Evolutionary conservation across 2,329 filamentous ascomycete species (phyloP), one percentile per base, ranked within the genome.

Genomic region (Neofusicoccum umdonicola): DNA sequence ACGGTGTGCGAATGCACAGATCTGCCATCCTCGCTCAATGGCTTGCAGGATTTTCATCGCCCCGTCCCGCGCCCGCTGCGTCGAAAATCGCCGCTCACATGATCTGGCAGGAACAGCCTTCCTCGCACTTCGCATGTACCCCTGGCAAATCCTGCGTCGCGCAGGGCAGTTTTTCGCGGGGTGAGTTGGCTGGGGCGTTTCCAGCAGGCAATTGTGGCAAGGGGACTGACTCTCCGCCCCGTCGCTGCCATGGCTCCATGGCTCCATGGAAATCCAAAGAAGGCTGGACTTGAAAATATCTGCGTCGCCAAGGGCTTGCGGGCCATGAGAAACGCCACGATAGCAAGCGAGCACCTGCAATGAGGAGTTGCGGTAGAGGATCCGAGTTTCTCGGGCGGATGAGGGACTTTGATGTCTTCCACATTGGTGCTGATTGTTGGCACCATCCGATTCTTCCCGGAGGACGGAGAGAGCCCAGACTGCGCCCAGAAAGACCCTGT

Each of bases 1-100:
- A 7, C 27, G 6, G 27, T 7, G 27, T 31, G 27, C 27, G 27
- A 31, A 4, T 17, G 13, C 22, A n/a, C 41, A 44, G 39, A 57
- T 57, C 54, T 34, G 22, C 54, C 35, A 15, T 11, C 39, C 17
- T 15, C 37, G 39, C 8, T 12, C 8, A 44, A 57, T 57, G 54
- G 39, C 54, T 44, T 57, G 35, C 54, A 57, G 54, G 22, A 57
- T 44, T 57, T 44, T 22, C 54, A 57, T 17, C 22, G 39, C 52
- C 13, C 19, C 52, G 52, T 39, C 52, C 52, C 39, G 52, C 54
- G 19, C 39, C 54, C 39, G 39, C 34, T 39, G 8, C 50, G 19
- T 27, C 31, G 52, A 54, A 12, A 54, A 39, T 31, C 52, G 9
- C 19, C 22, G 15, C 22, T 44, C 54, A 45, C 39, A 35, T 44